Evolutionary conservation across 257 asterid species (phyloP).

Genomic region (Eustoma russellianum): DNA sequence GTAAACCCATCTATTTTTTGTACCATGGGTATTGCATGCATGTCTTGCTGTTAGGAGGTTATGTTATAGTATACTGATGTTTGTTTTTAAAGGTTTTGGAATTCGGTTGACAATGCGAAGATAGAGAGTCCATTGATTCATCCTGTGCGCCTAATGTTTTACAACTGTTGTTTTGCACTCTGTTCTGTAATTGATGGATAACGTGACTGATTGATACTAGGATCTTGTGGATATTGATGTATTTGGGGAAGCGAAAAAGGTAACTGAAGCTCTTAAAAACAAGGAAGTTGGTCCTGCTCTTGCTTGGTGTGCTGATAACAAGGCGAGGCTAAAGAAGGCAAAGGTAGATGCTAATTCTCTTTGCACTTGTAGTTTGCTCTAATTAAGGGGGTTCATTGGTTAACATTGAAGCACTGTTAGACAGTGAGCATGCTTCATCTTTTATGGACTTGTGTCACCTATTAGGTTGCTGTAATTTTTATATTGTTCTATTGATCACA

Average conservation of each 20-base stretch:
- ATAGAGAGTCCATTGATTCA: too few species aligned
- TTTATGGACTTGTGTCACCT: not conserved
- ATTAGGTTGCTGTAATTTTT: too few species aligned
- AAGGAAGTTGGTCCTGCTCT: conserved; percentile 91
- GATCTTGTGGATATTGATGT: conserved; percentile 94
- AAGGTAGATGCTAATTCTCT: conserved; percentile 42
- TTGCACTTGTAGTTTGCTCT: not conserved
- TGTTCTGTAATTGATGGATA: conserved; percentile 10
- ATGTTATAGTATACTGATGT: too few species aligned
- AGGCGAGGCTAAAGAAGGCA: conserved; percentile 86
- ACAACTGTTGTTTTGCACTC: not conserved
- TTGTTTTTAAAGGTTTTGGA: too few species aligned
- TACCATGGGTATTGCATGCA: too few species aligned
- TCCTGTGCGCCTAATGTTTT: not conserved
- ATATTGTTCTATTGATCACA: too few species aligned
- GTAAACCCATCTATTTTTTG: too few species aligned
- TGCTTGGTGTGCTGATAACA: conserved; percentile 97
- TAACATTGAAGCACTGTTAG: not conserved
- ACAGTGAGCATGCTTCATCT: not conserved
- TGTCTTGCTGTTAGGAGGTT: too few species aligned
- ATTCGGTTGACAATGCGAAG: too few species aligned
- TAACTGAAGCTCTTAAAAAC: conserved; percentile 81
- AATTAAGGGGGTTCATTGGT: conserved; percentile 1
- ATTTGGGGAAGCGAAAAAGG: conserved; percentile 88
- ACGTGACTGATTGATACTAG: conserved; percentile 33